Base-by-base conservation (phyloP, 2,329 filamentous ascomycete species). In the Tolypocladium guangdongense region DNA sequence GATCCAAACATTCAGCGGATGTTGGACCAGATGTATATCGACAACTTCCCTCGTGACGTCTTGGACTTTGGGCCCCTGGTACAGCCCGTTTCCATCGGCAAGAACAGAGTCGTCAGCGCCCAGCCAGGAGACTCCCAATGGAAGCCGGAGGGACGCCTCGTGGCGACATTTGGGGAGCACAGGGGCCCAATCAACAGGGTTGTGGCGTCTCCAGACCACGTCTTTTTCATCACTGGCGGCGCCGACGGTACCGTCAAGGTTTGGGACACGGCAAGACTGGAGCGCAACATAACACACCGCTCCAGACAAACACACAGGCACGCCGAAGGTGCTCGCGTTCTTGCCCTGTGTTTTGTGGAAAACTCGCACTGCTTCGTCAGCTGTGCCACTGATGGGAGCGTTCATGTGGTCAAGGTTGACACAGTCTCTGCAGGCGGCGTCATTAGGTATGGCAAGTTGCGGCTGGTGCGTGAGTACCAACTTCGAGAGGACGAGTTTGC, bases 291-390 rank as follows among this genome's bases (percentile, higher is more conserved):
- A 50, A 87, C 88, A 0, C 87, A 95, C 62, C 83, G 90, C 45
- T 90, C 93, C 32, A 81, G 92, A 24, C 88, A 95, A 64, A 95
- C 88, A 0, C 87, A 96, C 70, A 84, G 78, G 54, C 88, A 96
- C 61, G 80, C 78, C 0, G 71, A 80, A 1, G 86, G 84, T 2
- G 80, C 84, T 0, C 86, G 82, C 55, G 87, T 97, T 2, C 84
- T 89, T 33, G 85, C 88, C 16, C 69, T 99, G 24, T 91, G 89
- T 60, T 97, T 99, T 65, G 82, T 99, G 39, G 91, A 97, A 64
- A 88, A 90, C 59, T 96, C 91, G 0, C 90, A 97, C 67, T 91
- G 88, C 24, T 97, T 99, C 65, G 78, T 96, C 56, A 95, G 88
- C 64, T 93, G 89, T 51, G 91, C 88, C 6, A 90, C 82, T 48